phyloP scores from a whole-genome alignment of 352 stramenopile species.

The Globisporangium canariense region DNA sequence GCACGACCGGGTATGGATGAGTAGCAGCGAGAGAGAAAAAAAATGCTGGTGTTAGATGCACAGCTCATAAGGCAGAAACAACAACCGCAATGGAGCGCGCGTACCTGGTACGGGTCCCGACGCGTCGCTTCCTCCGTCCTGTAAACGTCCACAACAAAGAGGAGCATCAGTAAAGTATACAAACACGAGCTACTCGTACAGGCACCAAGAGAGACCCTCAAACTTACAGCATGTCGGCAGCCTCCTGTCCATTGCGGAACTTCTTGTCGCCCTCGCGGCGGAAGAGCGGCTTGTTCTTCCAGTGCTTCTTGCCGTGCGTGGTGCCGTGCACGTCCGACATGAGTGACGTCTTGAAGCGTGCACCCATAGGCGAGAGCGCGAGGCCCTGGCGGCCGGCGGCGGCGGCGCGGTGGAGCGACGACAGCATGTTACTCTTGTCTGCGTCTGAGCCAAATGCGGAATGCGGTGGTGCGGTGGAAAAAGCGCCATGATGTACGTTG shows the following conservation, averaged over 20 bases:
- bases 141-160: background rate
- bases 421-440: conserved; percentile 23
- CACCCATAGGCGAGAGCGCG: conserved; percentile 17
- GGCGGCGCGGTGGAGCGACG: conserved; percentile 18
- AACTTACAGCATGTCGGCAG: conserved; percentile 90
- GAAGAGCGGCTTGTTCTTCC: conserved; percentile 97
- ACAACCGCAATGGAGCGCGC: background rate
- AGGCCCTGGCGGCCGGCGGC: conserved; percentile 21
- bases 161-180: background rate
- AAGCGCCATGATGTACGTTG: background rate
- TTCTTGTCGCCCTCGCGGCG: conserved; percentile 93
- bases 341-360: conserved; percentile 48
- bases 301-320: conserved; percentile 89
- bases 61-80: background rate
- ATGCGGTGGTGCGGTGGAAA: conserved; percentile 6
- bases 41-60: conserved; percentile 6
- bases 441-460: background rate
- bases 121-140: conserved; percentile 70
- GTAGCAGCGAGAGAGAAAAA: no score
- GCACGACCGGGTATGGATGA: background rate
- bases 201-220: background rate
- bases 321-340: conserved; percentile 89
- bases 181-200: background rate
- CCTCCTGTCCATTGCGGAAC: conserved; percentile 95
- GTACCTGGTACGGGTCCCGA: conserved; percentile 69